Evolutionary conservation across 306 rosid genomes (phyloP), one percentile per base, ranked within the genome.

Genomic region (Delonix regia): DNA sequence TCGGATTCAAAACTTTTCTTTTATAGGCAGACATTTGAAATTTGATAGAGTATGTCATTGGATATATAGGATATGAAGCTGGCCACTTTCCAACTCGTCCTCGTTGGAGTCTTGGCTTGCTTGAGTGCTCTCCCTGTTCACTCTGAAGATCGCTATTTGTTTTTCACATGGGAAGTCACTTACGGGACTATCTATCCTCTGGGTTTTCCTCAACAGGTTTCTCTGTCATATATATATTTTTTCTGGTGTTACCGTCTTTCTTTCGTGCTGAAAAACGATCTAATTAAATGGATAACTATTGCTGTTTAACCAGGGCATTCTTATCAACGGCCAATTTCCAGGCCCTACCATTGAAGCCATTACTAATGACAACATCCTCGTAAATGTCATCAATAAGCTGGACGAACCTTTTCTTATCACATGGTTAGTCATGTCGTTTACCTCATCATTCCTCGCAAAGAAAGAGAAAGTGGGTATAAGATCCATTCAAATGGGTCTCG

Each of bases 281-380:
- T 69, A 15, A 7, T 22, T 79, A 3, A 76, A 28, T 82, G 27
- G 16, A 73, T 34, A 19, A 28, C 15, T 57, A 12, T 74, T 47
- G 18, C 7, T 57, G 0, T 14, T 2, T 27, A 59, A 28, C 22
- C 82, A 94, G 98, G 97, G 85, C 2, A 94, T 92, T 75, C 97
- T 92, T 57, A 91, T 94, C 45, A 94, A 92, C 64, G 97, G 97
- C 11, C 88, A 92, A 77, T 92, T 90, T 71, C 98, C 98, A 5
- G 97, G 97, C n/a, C 98, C 98, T 9, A 88, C 74, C 11, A 73
- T 94, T 48, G 97, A 94, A 0, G 86, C 89, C 49, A 87, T 88
- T 38, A 94, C 98, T 9, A 94, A 94, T 79, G 91, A 92, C 66
- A 94, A 92, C 52, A 86, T 94, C 30, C 7, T 92, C 22, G 82